Base-by-base conservation (phyloP, 1,284 basidiomycete genomes). In the Heterobasidion parviporum region DNA sequence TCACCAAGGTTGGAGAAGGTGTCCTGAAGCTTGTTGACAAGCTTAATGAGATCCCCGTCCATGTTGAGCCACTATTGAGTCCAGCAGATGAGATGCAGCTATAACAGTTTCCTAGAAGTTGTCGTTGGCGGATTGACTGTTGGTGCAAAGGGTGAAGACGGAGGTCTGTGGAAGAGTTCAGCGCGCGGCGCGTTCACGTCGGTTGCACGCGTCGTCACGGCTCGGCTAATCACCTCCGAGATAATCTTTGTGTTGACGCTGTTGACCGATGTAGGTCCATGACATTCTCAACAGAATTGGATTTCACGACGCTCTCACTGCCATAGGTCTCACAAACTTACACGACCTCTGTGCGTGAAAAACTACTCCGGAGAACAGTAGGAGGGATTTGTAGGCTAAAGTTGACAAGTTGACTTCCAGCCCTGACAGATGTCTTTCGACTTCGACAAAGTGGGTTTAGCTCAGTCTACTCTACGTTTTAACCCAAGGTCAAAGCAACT, bases 21-120 rank as follows among this genome's bases (percentile, higher is more conserved):
- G 64, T 91, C 89, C 74, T 98, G 96, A 50, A 99, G 87, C 75
- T 89, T 90, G 77, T 98, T 98, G 54, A 98, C 96, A 26, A 98
- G 83, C 64, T 89, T 87, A 65, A 98, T 99, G 63, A 98, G 84
- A 72, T 98, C 94, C 54, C 87, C 83, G 72, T 96, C 93, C 93
- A 95, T 92, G 61, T 63, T 79, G 69, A 69, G 20, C 32, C 15
- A 56, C 7, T 15, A 7, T 26, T 50, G 54, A 18, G 32, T 44
- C 7, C 26, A 44, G 33, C 35, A 15, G 34, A 18, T 33, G 9
- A 38, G 10, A 41, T 6, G 48, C 6, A 26, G 41, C 7, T 47
- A 38, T 53, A 15, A 10, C 18, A 36, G 34, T 8, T 15, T 32
- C 18, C 15, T 10, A 6, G 53, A 36, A 5, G 20, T n/a, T 54